phyloP scores from a whole-genome alignment of 257 asterid species.

The Thymus quinquecostatus region DNA sequence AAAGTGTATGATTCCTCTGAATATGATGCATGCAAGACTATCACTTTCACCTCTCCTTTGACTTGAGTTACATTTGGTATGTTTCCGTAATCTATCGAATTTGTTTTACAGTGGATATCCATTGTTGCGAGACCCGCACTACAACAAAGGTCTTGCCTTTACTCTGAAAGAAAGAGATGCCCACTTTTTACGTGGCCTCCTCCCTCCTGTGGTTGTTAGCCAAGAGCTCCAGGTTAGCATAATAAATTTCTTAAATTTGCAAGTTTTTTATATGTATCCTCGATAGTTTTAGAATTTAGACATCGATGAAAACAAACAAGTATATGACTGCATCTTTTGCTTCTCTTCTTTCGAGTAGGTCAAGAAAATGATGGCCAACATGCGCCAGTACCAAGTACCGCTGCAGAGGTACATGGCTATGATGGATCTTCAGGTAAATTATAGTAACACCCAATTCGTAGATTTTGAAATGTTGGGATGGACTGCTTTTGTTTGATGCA shows the following conservation, averaged over 20 bases:
- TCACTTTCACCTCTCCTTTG: not conserved
- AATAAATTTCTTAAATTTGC: constrained; percentile 15
- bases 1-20: not conserved
- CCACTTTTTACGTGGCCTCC: constrained; percentile 96
- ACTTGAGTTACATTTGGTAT: not conserved
- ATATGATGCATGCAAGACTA: not conserved
- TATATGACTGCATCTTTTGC: constrained; percentile 22
- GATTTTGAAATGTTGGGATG: not conserved
- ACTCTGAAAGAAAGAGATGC: constrained; percentile 90
- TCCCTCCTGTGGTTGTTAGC: constrained; percentile 79
- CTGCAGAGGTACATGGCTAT: constrained; percentile 98
- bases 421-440: constrained; percentile 98
- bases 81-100: constrained; percentile 22
- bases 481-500: constrained; percentile 2
- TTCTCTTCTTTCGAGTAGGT: constrained; percentile 48
- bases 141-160: constrained; percentile 96
- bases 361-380: constrained; percentile 88
- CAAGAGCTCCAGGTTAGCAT: constrained; percentile 81
- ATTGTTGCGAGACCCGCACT: constrained; percentile 96
- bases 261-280: not conserved
- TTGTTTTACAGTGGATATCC: constrained; percentile 81
- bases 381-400: constrained; percentile 95
- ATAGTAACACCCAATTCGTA: not conserved
- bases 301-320: not conserved
- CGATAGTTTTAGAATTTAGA: constrained; percentile 5